A percentile compares a stretch with the other conserved stretches of the same genome.
These are phyloP conservation scores for Aspergillus pseudonomiae DNA, from an alignment of 2,329 filamentous ascomycete species.

Conservation along the genomic window DNA sequence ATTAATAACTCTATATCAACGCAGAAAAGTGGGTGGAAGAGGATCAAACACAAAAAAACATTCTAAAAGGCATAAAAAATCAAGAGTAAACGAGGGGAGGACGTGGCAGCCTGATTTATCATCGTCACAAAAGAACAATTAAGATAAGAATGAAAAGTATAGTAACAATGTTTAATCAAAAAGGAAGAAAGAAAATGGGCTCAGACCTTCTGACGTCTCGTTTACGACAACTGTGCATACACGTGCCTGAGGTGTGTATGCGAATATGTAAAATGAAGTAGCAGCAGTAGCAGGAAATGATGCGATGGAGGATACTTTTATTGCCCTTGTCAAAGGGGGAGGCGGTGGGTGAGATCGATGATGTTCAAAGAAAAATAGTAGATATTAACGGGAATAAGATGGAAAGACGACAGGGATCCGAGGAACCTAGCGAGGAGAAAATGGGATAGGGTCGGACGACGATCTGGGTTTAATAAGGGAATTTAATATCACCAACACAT, in stretches of 20 bases:
- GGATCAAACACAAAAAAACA: background rate
- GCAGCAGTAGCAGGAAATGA: background rate
- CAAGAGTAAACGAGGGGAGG: constrained; percentile 3
- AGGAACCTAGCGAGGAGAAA: constrained; percentile 17
- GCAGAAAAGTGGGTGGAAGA: background rate
- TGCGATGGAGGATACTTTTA: background rate
- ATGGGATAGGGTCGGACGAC: constrained; percentile 17
- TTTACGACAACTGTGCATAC: constrained; percentile 12
- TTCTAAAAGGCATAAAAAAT: background rate
- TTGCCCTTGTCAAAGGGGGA: background rate
- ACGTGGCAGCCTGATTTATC: background rate
- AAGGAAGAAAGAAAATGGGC: constrained; percentile 4
- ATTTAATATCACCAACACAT: constrained; percentile 12
- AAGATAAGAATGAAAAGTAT: constrained; percentile 7
- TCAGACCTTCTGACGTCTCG: constrained; percentile 8
- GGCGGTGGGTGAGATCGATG: background rate
- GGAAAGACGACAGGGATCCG: constrained; percentile 12
- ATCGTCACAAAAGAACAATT: background rate
- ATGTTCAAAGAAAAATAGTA: background rate
- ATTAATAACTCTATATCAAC: constrained; percentile 10
- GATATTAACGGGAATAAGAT: constrained; percentile 4
- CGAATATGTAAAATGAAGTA: constrained; percentile 1
- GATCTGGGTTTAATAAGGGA: constrained; percentile 13
- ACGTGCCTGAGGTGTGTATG: constrained; percentile 11
- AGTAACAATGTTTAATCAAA: background rate